Base-by-base conservation (phyloP, 371 early-diverging fungal species). In the Entomophthora muscae region DNA sequence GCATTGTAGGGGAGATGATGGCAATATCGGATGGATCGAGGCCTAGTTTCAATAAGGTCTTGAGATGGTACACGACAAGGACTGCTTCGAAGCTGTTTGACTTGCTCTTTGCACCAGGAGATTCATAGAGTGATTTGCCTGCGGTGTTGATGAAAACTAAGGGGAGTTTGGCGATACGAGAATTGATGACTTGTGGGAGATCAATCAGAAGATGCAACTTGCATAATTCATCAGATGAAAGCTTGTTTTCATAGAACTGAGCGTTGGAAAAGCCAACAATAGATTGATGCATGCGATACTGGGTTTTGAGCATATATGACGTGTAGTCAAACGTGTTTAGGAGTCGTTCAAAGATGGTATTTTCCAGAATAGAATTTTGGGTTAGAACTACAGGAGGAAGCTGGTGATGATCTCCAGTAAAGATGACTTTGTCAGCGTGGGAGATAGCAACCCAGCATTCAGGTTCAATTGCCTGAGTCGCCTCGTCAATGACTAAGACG, bases 401-500 rank as follows among this genome's bases (percentile, higher is more conserved):
- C 68, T 98, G 98, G 51, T 84, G 75, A 68, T 92, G 95, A 73
- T 97, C 98, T 3, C 98, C 98, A 24, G 94, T 95, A 23, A 98
- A 72, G 52, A 98, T 83, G 1, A 93, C 79, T 61, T 82, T 84
- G 31, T 83, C 79, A 1, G 83, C 86, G 67, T 87, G 88, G 29
- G 80, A 68, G 17, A 89, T 76, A 0, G 92, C 90, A 56, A 96
- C 85, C 91, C 91, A 95, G 67, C 89, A 88, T 76, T 95, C 96
- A 69, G 75, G 81, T 76, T 91, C 91, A 23, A 87, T 70, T 0
- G 91, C 89, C 68, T 96, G 96, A 3, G 90, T 86, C 0, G 89
- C 88, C 72, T 96, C 98, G 68, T 97, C 99, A 65, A 98, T 91
- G 32, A 98, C 76, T 0, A 94, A 85, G 0, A 84, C 83, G 71